phyloP scores from a whole-genome alignment of 371 early-diverging fungal species.

The Coemansia sp. region DNA sequence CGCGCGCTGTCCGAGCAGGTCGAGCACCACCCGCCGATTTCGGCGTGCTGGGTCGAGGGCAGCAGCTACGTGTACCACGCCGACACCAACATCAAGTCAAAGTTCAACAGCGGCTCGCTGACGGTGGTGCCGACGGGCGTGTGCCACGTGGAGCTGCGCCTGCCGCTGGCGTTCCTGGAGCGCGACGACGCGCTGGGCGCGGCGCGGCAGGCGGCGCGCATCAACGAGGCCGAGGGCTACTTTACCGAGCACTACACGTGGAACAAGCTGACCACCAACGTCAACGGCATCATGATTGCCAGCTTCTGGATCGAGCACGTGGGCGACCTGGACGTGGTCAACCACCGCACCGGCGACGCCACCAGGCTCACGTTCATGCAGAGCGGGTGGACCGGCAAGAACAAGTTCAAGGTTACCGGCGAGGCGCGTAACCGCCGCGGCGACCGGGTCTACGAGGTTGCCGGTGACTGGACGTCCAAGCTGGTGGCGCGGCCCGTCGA shows the following conservation, averaged over 20 bases:
- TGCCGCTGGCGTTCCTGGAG: conserved; percentile 53
- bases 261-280: conserved; percentile 78
- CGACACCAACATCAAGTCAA: conserved; percentile 73
- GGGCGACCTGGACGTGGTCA: conserved; percentile 75
- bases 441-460: conserved; percentile 59
- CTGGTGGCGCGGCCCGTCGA: conserved; percentile 62
- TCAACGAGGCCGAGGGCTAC: conserved; percentile 43
- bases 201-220: conserved; percentile 49
- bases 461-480: conserved; percentile 71
- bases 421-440: conserved; percentile 60
- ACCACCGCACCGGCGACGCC: conserved; percentile 72
- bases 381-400: conserved; percentile 63
- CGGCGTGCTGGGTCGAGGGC: conserved; percentile 81
- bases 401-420: conserved; percentile 67
- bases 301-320: conserved; percentile 76
- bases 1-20: conserved; percentile 85
- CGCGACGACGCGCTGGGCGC: conserved; percentile 52
- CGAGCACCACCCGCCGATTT: conserved; percentile 84
- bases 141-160: conserved; percentile 72
- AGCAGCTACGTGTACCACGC: conserved; percentile 73
- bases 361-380: conserved; percentile 72
- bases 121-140: conserved; percentile 75
- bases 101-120: conserved; percentile 80
- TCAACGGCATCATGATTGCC: conserved; percentile 83
- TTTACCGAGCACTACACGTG: conserved; percentile 75